Evolutionary conservation across 352 stramenopile species (phyloP).

Genomic region (Pythium oligandrum): DNA sequence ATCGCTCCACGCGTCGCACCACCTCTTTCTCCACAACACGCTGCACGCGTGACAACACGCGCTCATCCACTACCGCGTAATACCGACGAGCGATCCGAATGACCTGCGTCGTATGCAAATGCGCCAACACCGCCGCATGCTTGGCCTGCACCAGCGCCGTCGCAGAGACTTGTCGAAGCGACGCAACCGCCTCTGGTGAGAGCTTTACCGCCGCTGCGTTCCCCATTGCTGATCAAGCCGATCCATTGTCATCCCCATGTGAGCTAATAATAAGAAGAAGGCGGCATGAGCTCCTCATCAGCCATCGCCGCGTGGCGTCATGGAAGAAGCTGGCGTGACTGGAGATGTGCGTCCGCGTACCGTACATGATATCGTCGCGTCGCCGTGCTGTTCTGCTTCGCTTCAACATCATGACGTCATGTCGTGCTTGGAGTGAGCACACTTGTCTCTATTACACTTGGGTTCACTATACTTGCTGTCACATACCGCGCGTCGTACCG

Average conservation of each 20-base stretch:
- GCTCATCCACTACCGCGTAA: constrained; percentile 53
- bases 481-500: too few relatives aligned
- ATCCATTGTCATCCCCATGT: background rate
- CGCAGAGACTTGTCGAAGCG: constrained; percentile 16
- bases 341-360: too few relatives aligned
- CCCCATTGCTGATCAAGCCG: constrained; percentile 27
- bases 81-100: constrained; percentile 32
- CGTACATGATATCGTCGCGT: too few relatives aligned
- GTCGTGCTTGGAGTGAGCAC: too few relatives aligned
- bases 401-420: too few relatives aligned
- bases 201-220: constrained; percentile 24
- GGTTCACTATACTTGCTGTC: too few relatives aligned
- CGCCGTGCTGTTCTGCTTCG: too few relatives aligned
- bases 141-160: constrained; percentile 22
- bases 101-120: constrained; percentile 27
- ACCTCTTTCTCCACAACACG: constrained; percentile 48
- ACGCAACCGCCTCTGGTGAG: constrained; percentile 18
- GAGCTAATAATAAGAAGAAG: too few relatives aligned
- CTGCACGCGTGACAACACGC: constrained; percentile 39
- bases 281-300: too few relatives aligned
- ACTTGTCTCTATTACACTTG: too few relatives aligned
- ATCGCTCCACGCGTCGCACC: constrained; percentile 29
- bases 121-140: constrained; percentile 25
- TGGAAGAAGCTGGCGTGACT: too few relatives aligned
- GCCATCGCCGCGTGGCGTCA: too few relatives aligned